These are phyloP conservation scores for Colletotrichum orchidophilum DNA, from an alignment of 2,329 filamentous ascomycete genomes.

Conservation along the genomic window DNA sequence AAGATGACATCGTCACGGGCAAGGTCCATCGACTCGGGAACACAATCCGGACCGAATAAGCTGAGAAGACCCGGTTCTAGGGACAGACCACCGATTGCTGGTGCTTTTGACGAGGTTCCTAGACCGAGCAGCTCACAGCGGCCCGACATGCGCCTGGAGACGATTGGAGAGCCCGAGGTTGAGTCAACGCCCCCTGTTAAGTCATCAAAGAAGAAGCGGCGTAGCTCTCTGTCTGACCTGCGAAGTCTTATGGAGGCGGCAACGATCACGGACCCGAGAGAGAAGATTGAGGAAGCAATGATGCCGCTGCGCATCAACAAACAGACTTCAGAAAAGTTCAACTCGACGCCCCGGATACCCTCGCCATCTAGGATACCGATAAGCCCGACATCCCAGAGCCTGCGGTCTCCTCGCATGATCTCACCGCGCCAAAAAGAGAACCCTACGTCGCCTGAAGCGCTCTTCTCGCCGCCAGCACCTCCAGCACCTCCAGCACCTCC, in stretches of 20 bases:
- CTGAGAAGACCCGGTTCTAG: conserved; percentile 63
- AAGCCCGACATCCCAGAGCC: conserved; percentile 54
- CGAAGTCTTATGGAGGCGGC: conserved; percentile 73
- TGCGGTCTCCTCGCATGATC: conserved; percentile 49
- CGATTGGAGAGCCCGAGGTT: conserved; percentile 66
- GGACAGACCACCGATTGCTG: conserved; percentile 68
- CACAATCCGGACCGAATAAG: conserved; percentile 57
- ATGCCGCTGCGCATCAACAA: conserved; percentile 63
- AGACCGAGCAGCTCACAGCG: conserved; percentile 67
- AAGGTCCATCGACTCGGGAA: conserved; percentile 79
- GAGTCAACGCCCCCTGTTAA: conserved; percentile 42
- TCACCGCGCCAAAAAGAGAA: conserved; percentile 57
- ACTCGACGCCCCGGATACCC: conserved; percentile 57
- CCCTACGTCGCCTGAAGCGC: conserved; percentile 33
- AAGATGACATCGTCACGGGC: conserved; percentile 73
- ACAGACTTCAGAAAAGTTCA: conserved; percentile 66
- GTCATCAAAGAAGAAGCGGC: conserved; percentile 77
- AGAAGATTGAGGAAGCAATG: conserved; percentile 46
- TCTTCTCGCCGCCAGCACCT: conserved; percentile 19
- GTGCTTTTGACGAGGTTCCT: conserved; percentile 68
- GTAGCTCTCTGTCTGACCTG: conserved; percentile 91
- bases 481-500: conserved; percentile 2
- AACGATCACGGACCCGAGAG: conserved; percentile 55
- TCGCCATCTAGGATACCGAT: conserved; percentile 62
- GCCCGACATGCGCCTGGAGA: conserved; percentile 64